Base-by-base conservation (phyloP, 208 protist genomes). In the Novymonas esmeraldas region DNA sequence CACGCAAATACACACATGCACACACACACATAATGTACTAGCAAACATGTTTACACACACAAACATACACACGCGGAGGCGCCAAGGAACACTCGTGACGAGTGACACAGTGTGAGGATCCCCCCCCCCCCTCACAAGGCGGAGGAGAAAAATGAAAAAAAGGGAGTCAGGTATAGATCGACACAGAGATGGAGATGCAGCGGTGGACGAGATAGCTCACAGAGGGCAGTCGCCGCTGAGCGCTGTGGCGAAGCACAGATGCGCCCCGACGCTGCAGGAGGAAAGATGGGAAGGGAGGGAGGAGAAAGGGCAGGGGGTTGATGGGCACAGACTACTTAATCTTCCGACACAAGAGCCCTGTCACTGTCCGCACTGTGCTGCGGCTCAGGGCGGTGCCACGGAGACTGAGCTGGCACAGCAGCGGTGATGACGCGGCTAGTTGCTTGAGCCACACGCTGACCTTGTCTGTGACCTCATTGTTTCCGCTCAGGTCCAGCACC, bases 401-500 rank as follows among this genome's bases (percentile, higher is more conserved):
- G 42, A 75, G 34, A 10, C 24, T 24, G 10, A 75, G n/a, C 9
- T 52, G 62, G 34, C 45, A 50, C 44, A 75, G 55, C 46, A 75
- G 69, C 39, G 69, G 69, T 31, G 46, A 28, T 0, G 60, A 75
- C 16, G 55, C 69, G 11, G 54, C 69, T 24, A 75, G 46, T 28
- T 69, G 57, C 39, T 69, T 75, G 44, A 75, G 48, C 36, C 51
- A 41, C 22, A 49, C 34, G 34, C 54, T 61, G 26, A 52, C 18
- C 44, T 69, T 69, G 36, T 75, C 69, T 20, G 69, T 75, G 24
- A 69, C 39, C 7, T 29, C 34, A 0, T 39, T 49, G 49, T 89
- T 85, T 41, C 64, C 31, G 54, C 64, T 62, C 26, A 84, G 39
- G 44, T 80, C 64, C 13, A 85, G 74, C 31, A 64, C 41, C 26